Evolutionary conservation across 805 yeast genomes (phyloP), one percentile per base, ranked within the genome.

Genomic region (Suhomyces sp.): DNA sequence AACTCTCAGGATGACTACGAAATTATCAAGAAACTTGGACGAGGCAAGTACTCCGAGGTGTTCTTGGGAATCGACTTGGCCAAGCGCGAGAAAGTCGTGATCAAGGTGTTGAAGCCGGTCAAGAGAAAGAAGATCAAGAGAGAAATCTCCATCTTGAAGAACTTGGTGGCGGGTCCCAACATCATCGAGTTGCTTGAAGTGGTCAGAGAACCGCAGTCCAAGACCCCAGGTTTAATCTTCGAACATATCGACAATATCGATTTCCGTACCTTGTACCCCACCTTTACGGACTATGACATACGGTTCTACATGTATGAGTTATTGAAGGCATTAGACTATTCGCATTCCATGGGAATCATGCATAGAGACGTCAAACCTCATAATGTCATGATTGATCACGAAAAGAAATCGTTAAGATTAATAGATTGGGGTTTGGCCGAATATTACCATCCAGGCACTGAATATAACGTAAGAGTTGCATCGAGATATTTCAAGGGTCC

Each of bases 341-440:
- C 87, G 36, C 97, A 90, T 65, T 83, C 95, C 5, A 84, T 84
- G 82, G 97, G 97, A 23, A 87, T 90, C 46, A 88, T 88, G 83
- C 96, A 88, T 61, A 72, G 96, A 56, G 96, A 88, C 61, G 96
- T 88, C 33, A 88, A 88, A 57, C 96, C 96, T 8, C 96, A 88
- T 59, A 88, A 88, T 54, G 87, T 88, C 28, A 88, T 88, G 95
- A 88, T 88, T 48, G 95, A 88, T 61, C 95, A 88, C 42, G 64
- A 70, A 17, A 58, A 55, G 29, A 74, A 72, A 46, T 65, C 68
- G 25, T 64, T 88, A 52, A 74, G 91, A 49, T 74, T 88, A 37
- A 88, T 88, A 45, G 96, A 88, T 65, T 88, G 96, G 96, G 96
- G 96, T 11, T 65, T 88, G 42, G 96, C 96, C 6, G 96, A 88